phyloP scores from a whole-genome alignment of 805 yeast species.

The Starmerella apicola region DNA sequence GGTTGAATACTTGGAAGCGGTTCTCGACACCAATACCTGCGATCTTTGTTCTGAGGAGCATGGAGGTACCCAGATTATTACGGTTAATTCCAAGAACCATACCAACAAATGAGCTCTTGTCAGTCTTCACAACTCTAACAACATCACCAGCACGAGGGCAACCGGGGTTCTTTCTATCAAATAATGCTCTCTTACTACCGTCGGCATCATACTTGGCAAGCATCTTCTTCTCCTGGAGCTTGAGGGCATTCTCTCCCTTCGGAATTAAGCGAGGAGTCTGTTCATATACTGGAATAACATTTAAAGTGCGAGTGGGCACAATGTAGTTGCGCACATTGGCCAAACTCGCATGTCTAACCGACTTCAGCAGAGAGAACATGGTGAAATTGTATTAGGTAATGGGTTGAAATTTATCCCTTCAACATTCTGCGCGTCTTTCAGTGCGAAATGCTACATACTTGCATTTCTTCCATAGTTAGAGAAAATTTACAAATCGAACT shows the following conservation, averaged over 20 bases:
- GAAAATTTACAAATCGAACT: too few species aligned
- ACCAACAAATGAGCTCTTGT: slow-evolving; percentile 53
- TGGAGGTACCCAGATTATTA: slow-evolving; percentile 55
- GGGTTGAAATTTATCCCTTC: background rate
- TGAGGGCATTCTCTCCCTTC: slow-evolving; percentile 27
- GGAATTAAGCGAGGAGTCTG: slow-evolving; percentile 27
- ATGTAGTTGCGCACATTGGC: slow-evolving; percentile 7
- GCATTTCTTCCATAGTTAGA: too few species aligned
- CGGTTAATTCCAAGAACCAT: slow-evolving; percentile 67
- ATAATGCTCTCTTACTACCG: slow-evolving; percentile 50
- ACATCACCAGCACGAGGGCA: slow-evolving; percentile 70
- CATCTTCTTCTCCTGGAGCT: slow-evolving; percentile 40
- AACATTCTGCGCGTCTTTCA: too few species aligned
- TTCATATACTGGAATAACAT: slow-evolving; percentile 27
- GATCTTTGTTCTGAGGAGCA: slow-evolving; percentile 73
- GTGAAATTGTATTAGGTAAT: background rate
- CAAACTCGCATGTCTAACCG: background rate
- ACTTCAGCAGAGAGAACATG: background rate
- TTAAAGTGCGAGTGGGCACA: slow-evolving; percentile 34
- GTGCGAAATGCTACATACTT: too few species aligned
- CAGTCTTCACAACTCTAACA: slow-evolving; percentile 58
- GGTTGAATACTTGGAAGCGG: slow-evolving; percentile 69
- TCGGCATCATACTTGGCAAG: slow-evolving; percentile 53
- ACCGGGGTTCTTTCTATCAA: slow-evolving; percentile 36
- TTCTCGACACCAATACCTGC: slow-evolving; percentile 77